phyloP scores from a whole-genome alignment of 192 early-diverging fungal species.

The Backusella parvicylindrica region DNA sequence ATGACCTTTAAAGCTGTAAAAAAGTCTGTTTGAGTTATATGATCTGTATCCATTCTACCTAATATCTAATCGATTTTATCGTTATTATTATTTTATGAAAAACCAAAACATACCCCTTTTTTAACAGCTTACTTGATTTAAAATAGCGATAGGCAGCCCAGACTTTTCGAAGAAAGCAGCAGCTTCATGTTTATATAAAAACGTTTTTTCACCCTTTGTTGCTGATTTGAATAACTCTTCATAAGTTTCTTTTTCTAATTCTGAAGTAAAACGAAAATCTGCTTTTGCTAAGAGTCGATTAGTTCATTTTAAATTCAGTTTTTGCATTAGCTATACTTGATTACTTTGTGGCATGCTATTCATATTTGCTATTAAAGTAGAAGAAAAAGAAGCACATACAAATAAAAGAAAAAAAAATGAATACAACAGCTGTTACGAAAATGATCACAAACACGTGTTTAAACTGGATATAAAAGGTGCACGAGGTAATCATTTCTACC shows the following conservation, averaged over 20 bases:
- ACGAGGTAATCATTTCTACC: neutral
- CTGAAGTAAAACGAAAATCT: neutral
- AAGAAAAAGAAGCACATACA: neutral
- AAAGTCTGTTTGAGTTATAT: conserved; percentile 69
- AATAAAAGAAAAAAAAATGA: neutral
- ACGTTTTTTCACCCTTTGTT: conserved; percentile 57
- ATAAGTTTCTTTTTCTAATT: conserved; percentile 55
- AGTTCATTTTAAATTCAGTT: neutral
- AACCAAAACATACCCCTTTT: neutral
- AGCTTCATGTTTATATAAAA: conserved; percentile 61
- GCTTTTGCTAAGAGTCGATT: neutral
- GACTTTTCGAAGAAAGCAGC: conserved; percentile 70
- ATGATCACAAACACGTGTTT: neutral
- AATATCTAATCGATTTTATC: conserved; percentile 53
- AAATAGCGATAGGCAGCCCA: conserved; percentile 47
- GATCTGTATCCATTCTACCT: conserved; percentile 73
- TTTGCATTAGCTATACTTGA: neutral
- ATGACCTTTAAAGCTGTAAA: conserved; percentile 81
- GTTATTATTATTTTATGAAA: neutral
- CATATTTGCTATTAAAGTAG: neutral
- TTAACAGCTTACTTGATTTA: conserved; percentile 47
- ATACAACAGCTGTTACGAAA: neutral
- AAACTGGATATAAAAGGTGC: neutral
- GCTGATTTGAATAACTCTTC: conserved; percentile 55
- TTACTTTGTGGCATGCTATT: neutral